A percentile compares a stretch with the other conserved stretches of the same genome.
Evolutionary conservation across 345 rosid species (phyloP).

Genomic region (Triadica sebifera): DNA sequence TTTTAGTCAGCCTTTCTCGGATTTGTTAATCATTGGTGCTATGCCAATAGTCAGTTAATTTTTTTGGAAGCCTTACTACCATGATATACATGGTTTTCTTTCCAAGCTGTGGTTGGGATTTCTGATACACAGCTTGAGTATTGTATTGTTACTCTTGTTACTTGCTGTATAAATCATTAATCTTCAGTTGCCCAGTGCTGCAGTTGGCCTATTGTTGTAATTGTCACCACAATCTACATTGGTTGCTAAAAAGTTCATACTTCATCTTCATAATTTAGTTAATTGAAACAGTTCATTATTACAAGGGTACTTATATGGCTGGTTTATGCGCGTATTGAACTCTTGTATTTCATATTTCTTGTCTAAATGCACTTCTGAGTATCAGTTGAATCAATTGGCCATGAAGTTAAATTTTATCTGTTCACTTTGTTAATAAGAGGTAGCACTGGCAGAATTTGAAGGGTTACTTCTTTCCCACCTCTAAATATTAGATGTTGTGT

Average conservation of each 20-base stretch:
- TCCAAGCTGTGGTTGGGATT: background rate
- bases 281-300: background rate
- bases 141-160: background rate
- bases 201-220: background rate
- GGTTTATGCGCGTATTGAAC: background rate
- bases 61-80: background rate
- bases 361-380: background rate
- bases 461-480: constrained; percentile 83
- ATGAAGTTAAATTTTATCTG: background rate
- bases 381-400: background rate
- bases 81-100: background rate
- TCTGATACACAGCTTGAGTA: background rate
- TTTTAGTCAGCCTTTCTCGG: background rate
- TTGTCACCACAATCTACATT: background rate
- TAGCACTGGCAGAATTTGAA: constrained; percentile 97
- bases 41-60: background rate
- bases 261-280: background rate
- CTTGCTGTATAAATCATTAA: background rate
- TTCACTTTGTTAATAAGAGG: constrained; percentile 34
- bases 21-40: background rate
- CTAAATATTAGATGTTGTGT: constrained; percentile 74
- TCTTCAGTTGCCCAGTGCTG: background rate
- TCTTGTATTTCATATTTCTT: background rate
- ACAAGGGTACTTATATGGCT: background rate
- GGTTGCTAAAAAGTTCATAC: background rate